These are phyloP conservation scores for Phytophthora pisi DNA, from an alignment of 352 stramenopile species.

Conservation along the genomic window DNA sequence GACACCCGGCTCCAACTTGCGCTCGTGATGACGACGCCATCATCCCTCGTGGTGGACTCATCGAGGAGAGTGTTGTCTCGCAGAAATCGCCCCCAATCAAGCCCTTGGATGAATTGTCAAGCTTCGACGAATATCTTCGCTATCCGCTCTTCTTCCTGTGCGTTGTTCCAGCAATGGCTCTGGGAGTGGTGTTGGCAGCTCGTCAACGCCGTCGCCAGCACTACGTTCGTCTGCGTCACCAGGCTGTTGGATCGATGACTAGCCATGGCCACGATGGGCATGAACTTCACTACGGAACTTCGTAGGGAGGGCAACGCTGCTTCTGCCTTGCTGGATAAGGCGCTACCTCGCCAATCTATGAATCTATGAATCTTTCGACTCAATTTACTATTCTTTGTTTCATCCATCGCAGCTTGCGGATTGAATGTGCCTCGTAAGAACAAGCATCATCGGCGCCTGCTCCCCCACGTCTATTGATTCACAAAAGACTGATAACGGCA, in stretches of 20 bases:
- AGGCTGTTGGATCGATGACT: not conserved
- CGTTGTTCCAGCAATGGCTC: conserved; percentile 27
- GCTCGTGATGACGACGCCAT: conserved; percentile 50
- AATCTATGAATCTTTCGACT: not conserved
- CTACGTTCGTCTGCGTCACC: conserved; percentile 10
- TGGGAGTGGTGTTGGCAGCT: conserved; percentile 20
- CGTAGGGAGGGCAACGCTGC: conserved; percentile 4
- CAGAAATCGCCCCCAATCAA: conserved; percentile 5
- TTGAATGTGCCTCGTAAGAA: too few relatives aligned
- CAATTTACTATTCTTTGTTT: too few relatives aligned
- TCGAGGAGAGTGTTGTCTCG: not conserved
- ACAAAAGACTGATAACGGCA: too few relatives aligned
- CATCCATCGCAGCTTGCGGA: too few relatives aligned
- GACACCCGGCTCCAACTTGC: conserved; percentile 40
- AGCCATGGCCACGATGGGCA: not conserved
- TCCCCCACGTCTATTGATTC: too few relatives aligned
- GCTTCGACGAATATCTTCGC: conserved; percentile 11
- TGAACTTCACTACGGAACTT: conserved; percentile 28
- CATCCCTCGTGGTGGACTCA: conserved; percentile 25
- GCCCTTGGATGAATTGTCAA: not conserved
- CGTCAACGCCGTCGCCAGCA: conserved; percentile 21
- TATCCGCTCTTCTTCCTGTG: conserved; percentile 38
- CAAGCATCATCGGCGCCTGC: too few relatives aligned
- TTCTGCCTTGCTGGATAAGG: not conserved
- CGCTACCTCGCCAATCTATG: not conserved